Conservation (phyloP, 208 protist species). For the Cochliopodium minus region DNA sequence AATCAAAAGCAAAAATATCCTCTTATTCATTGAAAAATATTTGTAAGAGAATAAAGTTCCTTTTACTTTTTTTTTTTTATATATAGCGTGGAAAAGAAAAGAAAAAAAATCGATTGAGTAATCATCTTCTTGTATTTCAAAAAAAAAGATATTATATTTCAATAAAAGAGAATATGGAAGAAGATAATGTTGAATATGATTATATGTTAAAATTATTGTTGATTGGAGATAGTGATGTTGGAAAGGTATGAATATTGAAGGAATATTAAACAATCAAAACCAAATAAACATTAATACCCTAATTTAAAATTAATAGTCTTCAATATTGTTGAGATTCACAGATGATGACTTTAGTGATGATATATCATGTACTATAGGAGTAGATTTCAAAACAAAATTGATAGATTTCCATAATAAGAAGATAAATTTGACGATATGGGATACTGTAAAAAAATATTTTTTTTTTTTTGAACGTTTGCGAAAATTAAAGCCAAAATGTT, state of each 20-base stretch:
- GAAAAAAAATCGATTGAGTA: too few species aligned
- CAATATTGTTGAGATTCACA: not conserved
- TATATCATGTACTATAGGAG: not conserved
- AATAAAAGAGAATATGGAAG: too few species aligned
- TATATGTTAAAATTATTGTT: not conserved
- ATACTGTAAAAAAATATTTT: not conserved
- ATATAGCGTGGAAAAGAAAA: too few species aligned
- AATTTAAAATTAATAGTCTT: not conserved
- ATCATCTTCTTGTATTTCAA: too few species aligned
- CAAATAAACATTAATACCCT: not conserved
- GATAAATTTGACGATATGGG: slow-evolving; percentile 1
- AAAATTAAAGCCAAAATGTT: not conserved
- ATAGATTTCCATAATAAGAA: not conserved
- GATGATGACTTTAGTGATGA: not conserved
- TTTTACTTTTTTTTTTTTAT: too few species aligned
- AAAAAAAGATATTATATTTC: too few species aligned
- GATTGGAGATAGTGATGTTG: not conserved
- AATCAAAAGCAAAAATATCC: too few species aligned
- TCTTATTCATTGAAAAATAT: too few species aligned
- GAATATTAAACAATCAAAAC: not conserved
- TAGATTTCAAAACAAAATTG: slow-evolving; percentile 8
- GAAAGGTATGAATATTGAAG: not conserved
- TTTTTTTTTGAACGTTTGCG: not conserved
- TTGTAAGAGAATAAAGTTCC: too few species aligned
- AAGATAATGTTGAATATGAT: too few species aligned